phyloP scores from a whole-genome alignment of 2,329 filamentous ascomycete species.

The Fusarium sp. region DNA sequence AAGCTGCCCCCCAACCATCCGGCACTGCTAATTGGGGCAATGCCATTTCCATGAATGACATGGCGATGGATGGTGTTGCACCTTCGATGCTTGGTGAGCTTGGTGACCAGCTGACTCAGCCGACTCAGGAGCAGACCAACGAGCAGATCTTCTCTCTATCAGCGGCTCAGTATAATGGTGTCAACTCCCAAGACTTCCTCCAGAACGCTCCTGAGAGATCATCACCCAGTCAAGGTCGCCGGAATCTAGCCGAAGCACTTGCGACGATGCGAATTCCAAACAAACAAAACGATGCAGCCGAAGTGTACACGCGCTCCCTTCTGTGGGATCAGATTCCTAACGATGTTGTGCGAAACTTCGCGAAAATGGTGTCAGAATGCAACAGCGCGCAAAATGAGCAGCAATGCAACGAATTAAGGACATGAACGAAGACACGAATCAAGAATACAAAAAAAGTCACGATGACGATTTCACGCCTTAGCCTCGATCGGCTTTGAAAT shows the following conservation, averaged over 20 bases:
- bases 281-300: slow-evolving; percentile 75
- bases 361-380: slow-evolving; percentile 85
- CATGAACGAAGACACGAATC: slow-evolving; percentile 48
- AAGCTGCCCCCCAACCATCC: slow-evolving; percentile 61
- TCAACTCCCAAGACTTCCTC: slow-evolving; percentile 72
- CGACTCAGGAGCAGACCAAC: slow-evolving; percentile 84
- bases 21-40: slow-evolving; percentile 50
- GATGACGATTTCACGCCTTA: slow-evolving; percentile 46
- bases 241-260: slow-evolving; percentile 82
- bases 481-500: slow-evolving; percentile 30
- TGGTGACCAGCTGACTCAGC: slow-evolving; percentile 73
- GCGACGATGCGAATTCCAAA: slow-evolving; percentile 76
- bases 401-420: slow-evolving; percentile 54
- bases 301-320: slow-evolving; percentile 91
- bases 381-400: slow-evolving; percentile 58
- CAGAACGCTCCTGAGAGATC: slow-evolving; percentile 62
- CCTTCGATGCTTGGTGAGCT: slow-evolving; percentile 72
- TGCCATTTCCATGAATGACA: slow-evolving; percentile 55
- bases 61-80: slow-evolving; percentile 50
- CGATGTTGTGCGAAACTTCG: slow-evolving; percentile 92
- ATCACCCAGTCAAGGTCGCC: slow-evolving; percentile 67
- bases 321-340: slow-evolving; percentile 93
- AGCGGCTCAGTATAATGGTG: slow-evolving; percentile 85
- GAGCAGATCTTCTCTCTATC: slow-evolving; percentile 90
- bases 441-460: slow-evolving; percentile 42